Evolutionary conservation across 164 flowering plant species (phyloP), one percentile per base, ranked within the genome.

Genomic region (Protea cynaroides): DNA sequence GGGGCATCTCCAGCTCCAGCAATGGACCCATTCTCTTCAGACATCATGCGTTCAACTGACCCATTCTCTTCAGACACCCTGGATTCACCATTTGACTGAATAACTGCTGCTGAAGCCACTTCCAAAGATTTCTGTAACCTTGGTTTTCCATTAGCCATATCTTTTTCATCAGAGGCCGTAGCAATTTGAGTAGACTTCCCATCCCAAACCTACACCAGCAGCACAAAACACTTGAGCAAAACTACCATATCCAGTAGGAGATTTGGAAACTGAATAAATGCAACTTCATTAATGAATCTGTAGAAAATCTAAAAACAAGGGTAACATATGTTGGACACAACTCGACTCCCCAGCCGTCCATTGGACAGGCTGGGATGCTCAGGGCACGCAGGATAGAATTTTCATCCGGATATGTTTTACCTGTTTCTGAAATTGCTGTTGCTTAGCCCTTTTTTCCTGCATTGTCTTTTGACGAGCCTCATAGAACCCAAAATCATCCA

Each of bases 401-500:
- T n/a, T n/a, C n/a, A n/a, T n/a, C n/a, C n/a, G n/a, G n/a, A n/a
- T n/a, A 49, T 49, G 19, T 81, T 77, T 23, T 70, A 63, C 88
- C 83, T 82, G 86, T 53, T 82, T 84, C 65, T 75, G 81, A 34
- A 61, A 66, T 49, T 72, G 86, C 60, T 71, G 83, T 55, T 80
- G 83, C 78, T 79, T 86, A 7, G 82, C 83, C 67, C 83, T 86
- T 58, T 81, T 84, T 65, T 83, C 87, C 66, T 80, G 80, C 44
- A 86, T 81, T 38, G 78, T 74, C 71, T 75, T 83, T 75, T 86
- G 81, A 5, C 92, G 78, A 7, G 65, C 70, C 74, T 84, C 89
- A 53, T 86, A 86, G 51, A 84, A 86, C 44, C 69, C 84, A 76
- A 86, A 84, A 69, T 86, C 92, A 72, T 86, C 89, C 55, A 86